These are phyloP conservation scores for Spathaspora girioi DNA, from an alignment of 805 yeast genomes.

Conservation along the genomic window DNA sequence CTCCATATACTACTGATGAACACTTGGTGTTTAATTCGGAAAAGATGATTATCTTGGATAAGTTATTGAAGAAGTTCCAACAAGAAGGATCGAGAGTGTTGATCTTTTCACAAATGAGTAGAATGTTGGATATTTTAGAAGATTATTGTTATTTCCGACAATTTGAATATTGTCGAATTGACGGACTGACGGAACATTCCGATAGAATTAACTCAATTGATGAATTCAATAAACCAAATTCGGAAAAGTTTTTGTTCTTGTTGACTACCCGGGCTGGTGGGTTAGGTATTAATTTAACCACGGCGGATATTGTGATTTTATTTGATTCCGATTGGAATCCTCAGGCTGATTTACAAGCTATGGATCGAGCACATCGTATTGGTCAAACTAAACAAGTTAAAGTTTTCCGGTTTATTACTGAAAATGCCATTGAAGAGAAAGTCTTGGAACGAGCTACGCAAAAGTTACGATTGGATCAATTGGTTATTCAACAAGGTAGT, in stretches of 20 bases:
- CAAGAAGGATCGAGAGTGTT: constrained; percentile 74
- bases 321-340: constrained; percentile 89
- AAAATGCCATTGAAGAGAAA: constrained; percentile 80
- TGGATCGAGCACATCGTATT: constrained; percentile 88
- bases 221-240: constrained; percentile 72
- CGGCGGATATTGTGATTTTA: constrained; percentile 74
- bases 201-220: constrained; percentile 76
- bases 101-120: constrained; percentile 80
- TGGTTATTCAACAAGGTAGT: constrained; percentile 75
- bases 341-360: constrained; percentile 84
- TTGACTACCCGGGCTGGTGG: constrained; percentile 90
- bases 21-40: constrained; percentile 72
- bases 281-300: constrained; percentile 75
- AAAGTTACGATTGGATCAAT: constrained; percentile 71
- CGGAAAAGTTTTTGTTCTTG: constrained; percentile 68
- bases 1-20: constrained; percentile 83
- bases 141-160: constrained; percentile 73
- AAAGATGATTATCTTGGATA: constrained; percentile 69
- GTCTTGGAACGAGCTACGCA: constrained; percentile 80
- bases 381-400: constrained; percentile 83
- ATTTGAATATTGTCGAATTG: constrained; percentile 73
- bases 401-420: constrained; percentile 74
- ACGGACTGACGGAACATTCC: constrained; percentile 77
- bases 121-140: constrained; percentile 76
- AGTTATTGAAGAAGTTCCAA: constrained; percentile 55